Percentiles rank a stretch among this genome's conserved stretches.
These are phyloP conservation scores for Cordyceps cateniannulata DNA, from an alignment of 2,329 filamentous ascomycete species.

Conservation along the genomic window DNA sequence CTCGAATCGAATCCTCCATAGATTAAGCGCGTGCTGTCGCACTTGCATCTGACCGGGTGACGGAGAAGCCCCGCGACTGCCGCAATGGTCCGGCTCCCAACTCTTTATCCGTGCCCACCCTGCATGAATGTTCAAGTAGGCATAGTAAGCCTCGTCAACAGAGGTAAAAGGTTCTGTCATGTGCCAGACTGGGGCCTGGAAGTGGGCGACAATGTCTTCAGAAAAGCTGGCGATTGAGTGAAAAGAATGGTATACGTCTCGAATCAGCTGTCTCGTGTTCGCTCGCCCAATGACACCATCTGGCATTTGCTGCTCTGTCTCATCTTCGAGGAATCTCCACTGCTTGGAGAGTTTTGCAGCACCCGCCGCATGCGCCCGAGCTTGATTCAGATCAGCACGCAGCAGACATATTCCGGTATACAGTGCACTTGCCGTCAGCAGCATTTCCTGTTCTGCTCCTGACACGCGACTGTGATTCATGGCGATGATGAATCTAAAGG, in stretches of 20 bases:
- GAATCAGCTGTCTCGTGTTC: slow-evolving; percentile 10
- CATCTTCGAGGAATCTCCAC: slow-evolving; percentile 14
- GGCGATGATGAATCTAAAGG: slow-evolving; percentile 11
- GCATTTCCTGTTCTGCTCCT: slow-evolving; percentile 7
- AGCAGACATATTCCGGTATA: slow-evolving; percentile 15
- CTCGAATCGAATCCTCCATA: slow-evolving; percentile 3
- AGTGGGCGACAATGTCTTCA: neutral
- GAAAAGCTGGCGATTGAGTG: neutral
- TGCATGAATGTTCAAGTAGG: slow-evolving; percentile 2
- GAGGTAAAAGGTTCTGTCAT: slow-evolving; percentile 2
- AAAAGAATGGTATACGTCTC: slow-evolving; percentile 14
- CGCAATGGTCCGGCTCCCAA: neutral
- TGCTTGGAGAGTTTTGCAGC: slow-evolving; percentile 13
- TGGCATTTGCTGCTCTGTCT: neutral
- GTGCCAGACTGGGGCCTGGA: neutral
- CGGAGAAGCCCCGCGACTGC: neutral
- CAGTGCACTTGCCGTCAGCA: slow-evolving; percentile 15
- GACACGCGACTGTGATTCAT: slow-evolving; percentile 6
- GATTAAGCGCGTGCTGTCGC: neutral
- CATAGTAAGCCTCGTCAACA: slow-evolving; percentile 8
- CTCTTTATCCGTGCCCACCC: neutral
- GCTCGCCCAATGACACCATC: slow-evolving; percentile 5
- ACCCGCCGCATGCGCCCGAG: slow-evolving; percentile 12
- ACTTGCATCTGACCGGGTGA: neutral
- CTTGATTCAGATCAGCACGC: slow-evolving; percentile 13